phyloP scores from a whole-genome alignment of 305 asterid genomes.

The Nicotiana rustica region DNA sequence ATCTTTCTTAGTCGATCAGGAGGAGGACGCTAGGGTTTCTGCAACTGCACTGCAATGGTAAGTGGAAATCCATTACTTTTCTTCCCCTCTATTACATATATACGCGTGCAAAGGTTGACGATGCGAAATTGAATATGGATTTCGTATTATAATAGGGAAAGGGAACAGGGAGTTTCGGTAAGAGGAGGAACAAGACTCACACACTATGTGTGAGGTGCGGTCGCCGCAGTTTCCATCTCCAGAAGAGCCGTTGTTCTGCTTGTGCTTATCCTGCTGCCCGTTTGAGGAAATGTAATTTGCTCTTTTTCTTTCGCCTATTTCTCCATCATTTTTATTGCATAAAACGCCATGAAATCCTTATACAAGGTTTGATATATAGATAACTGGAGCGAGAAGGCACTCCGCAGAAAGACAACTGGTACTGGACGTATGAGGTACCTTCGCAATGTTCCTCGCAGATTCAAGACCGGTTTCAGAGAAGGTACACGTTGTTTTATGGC shows the following conservation, averaged over 20 bases:
- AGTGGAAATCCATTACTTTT: neutral
- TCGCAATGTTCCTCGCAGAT: constrained; percentile 88
- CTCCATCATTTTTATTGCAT: neutral
- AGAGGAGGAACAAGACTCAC: constrained; percentile 98
- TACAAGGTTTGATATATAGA: constrained; percentile 42
- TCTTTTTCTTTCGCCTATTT: neutral
- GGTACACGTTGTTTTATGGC: constrained; percentile 44
- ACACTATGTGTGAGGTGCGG: constrained; percentile 93
- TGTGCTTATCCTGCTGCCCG: constrained; percentile 97
- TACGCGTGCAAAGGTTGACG: neutral
- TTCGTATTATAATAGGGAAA: constrained; percentile 54
- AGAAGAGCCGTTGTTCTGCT: constrained; percentile 96
- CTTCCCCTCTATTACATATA: neutral
- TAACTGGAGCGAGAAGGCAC: constrained; percentile 97
- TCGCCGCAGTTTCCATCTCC: constrained; percentile 94
- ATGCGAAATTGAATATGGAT: constrained; percentile 10
- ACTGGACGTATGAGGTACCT: constrained; percentile 98
- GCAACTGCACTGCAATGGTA: constrained; percentile 39
- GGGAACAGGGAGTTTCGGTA: constrained; percentile 96
- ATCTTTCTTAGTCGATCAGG: neutral
- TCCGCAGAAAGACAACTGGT: constrained; percentile 94
- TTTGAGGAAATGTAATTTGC: constrained; percentile 72
- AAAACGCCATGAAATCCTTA: neutral
- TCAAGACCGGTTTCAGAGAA: constrained; percentile 95
- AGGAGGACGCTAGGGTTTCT: constrained; percentile 47